Base-by-base conservation (phyloP, 257 asterid genomes). In the Ehretia macrophylla region DNA sequence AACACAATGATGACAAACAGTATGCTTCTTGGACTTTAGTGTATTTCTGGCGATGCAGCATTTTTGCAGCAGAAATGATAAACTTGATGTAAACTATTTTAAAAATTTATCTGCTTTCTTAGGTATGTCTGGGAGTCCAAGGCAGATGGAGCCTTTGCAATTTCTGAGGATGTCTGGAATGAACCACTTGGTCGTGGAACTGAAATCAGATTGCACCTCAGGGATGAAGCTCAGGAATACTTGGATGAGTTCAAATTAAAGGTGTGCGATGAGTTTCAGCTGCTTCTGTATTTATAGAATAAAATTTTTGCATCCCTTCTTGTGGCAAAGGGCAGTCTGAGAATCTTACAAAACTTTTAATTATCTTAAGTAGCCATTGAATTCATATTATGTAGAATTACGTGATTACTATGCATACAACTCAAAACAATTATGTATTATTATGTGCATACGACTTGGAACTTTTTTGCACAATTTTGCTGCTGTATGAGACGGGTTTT, bases 161-260 rank as follows among this genome's bases (percentile, higher is more conserved):
- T 90, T 60, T 87, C 96, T 52, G 96, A 90, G 67, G 97, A 90
- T 74, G 66, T 49, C 14, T 85, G 93, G 96, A 87, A 87, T 23
- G 95, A 90, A 74, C 96, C 97, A 44, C 95, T 90, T 67, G 97
- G 96, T 11, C 96, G 96, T 64, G 97, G 97, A 64, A 83, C 96
- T 22, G 97, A 87, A 74, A 87, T 87, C 63, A 87, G 93, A 65
- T 72, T 90, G 81, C 96, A 90, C 68, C 90, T 90, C 38, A 77
- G 95, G 63, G 96, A 90, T 69, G 97, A 90, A 72, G 93, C 97
- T 3, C 90, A 84, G 42, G 97, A 90, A 77, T 90, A 90, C 80
- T 65, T 85, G 81, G 93, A 90, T 23, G 93, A 90, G 71, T 62
- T 1, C 76, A 90, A 90, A 70, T 64, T 90, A 56, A 90, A 90